phyloP scores from a whole-genome alignment of 805 yeast genomes.

The Ogataea polymorpha region DNA sequence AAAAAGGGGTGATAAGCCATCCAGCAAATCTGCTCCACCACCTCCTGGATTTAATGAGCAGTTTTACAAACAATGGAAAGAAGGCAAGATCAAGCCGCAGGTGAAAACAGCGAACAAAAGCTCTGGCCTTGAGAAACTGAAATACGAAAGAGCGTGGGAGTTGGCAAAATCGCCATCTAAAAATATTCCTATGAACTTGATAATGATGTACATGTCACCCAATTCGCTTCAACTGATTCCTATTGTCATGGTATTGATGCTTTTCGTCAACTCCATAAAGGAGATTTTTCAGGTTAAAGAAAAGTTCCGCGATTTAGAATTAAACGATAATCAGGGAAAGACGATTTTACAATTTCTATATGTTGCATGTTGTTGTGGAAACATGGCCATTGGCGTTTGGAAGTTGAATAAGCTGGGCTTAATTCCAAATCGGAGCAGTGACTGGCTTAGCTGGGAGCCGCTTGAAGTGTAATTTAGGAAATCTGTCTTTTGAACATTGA shows the following conservation, averaged over 20 bases:
- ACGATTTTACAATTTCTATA: slow-evolving; percentile 27
- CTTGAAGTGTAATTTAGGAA: slow-evolving; percentile 21
- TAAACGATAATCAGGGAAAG: slow-evolving; percentile 24
- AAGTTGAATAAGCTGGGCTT: slow-evolving; percentile 86
- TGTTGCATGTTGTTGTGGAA: slow-evolving; percentile 42
- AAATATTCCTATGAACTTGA: slow-evolving; percentile 78
- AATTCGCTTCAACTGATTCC: slow-evolving; percentile 86
- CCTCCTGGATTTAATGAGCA: slow-evolving; percentile 23
- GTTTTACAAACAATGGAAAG: slow-evolving; percentile 16
- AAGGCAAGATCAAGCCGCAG: slow-evolving; percentile 8
- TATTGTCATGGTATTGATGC: slow-evolving; percentile 82
- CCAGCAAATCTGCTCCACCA: slow-evolving; percentile 7
- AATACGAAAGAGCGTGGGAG: slow-evolving; percentile 78
- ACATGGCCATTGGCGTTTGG: slow-evolving; percentile 76
- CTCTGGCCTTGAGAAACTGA: slow-evolving; percentile 36
- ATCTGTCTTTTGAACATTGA: slow-evolving; percentile 15
- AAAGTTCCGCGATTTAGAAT: slow-evolving; percentile 42
- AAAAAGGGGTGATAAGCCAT: neutral
- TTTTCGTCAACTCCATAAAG: slow-evolving; percentile 72
- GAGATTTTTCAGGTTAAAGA: slow-evolving; percentile 59
- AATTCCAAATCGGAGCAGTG: slow-evolving; percentile 81
- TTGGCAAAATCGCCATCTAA: slow-evolving; percentile 80
- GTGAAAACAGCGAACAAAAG: slow-evolving; percentile 7
- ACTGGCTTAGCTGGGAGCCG: slow-evolving; percentile 87
- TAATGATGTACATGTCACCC: slow-evolving; percentile 93